A percentile compares a stretch with the other conserved stretches of the same genome.
These are phyloP conservation scores for Aspergillus thermomutatus DNA, from an alignment of 2,329 filamentous ascomycete species.

Conservation along the genomic window DNA sequence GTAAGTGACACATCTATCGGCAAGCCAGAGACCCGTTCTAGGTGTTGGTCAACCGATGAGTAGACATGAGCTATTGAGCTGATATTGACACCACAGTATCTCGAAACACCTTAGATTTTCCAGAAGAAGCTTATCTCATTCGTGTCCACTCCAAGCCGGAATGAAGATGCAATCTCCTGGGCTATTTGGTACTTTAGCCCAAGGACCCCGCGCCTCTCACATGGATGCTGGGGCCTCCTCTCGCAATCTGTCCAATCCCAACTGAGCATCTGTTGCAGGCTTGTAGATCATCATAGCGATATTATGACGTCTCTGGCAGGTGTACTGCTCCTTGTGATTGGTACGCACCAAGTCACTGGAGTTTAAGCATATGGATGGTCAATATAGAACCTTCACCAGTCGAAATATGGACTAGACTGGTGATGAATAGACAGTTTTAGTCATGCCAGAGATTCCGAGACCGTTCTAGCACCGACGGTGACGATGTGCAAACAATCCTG, in stretches of 20 bases:
- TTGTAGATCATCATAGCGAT: background rate
- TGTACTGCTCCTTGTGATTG: background rate
- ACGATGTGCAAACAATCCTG: background rate
- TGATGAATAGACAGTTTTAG: background rate
- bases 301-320: background rate
- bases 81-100: background rate
- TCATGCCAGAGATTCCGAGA: background rate
- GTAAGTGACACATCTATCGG: background rate
- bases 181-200: background rate
- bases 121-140: background rate
- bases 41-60: background rate
- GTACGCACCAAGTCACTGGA: background rate
- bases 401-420: background rate
- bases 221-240: background rate
- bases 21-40: background rate
- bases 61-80: background rate
- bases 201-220: background rate
- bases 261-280: background rate
- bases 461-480: background rate
- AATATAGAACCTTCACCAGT: background rate
- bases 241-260: background rate
- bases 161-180: background rate
- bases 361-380: background rate
- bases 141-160: background rate
- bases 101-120: background rate